Conservation (phyloP, 2,329 filamentous ascomycete genomes). For the Botrytis aclada region DNA sequence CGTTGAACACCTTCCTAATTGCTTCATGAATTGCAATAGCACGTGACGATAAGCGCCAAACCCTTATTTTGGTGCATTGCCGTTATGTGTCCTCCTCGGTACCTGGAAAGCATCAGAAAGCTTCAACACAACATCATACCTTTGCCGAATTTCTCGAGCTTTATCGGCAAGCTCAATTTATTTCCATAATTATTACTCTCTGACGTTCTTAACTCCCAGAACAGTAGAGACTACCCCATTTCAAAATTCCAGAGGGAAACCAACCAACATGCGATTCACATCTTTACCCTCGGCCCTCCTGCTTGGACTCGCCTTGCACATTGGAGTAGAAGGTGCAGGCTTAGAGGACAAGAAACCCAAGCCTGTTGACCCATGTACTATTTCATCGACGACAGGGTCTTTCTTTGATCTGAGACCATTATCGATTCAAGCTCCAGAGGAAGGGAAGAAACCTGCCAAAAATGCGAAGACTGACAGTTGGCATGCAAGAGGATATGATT, state of each 20-base stretch:
- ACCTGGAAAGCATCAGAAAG: slow-evolving; percentile 12
- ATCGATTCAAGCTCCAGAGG: slow-evolving; percentile 30
- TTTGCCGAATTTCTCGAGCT: slow-evolving; percentile 2
- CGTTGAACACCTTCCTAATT: slow-evolving; percentile 4
- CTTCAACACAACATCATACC: slow-evolving; percentile 10
- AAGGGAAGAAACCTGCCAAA: slow-evolving; percentile 44
- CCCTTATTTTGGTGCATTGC: slow-evolving; percentile 12
- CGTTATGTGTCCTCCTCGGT: slow-evolving; percentile 20
- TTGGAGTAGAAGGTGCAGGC: slow-evolving; percentile 29
- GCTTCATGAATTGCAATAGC: not conserved
- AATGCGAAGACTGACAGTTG: slow-evolving; percentile 57
- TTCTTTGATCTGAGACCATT: slow-evolving; percentile 39
- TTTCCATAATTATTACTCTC: not conserved
- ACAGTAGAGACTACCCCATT: not conserved
- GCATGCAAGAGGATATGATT: slow-evolving; percentile 70
- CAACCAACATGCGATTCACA: slow-evolving; percentile 30
- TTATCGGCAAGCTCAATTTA: slow-evolving; percentile 5
- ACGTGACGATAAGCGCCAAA: slow-evolving; percentile 14
- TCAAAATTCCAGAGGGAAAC: not conserved
- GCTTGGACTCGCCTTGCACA: slow-evolving; percentile 31
- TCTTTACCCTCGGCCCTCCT: slow-evolving; percentile 30
- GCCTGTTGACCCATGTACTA: slow-evolving; percentile 35
- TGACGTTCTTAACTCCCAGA: not conserved
- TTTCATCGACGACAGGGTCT: slow-evolving; percentile 32
- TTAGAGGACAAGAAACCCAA: slow-evolving; percentile 32